Percentiles rank a stretch among this genome's conserved stretches.
These are phyloP conservation scores for Sporothrix schenckii DNA, from an alignment of 2,329 filamentous ascomycete genomes.

Conservation along the genomic window DNA sequence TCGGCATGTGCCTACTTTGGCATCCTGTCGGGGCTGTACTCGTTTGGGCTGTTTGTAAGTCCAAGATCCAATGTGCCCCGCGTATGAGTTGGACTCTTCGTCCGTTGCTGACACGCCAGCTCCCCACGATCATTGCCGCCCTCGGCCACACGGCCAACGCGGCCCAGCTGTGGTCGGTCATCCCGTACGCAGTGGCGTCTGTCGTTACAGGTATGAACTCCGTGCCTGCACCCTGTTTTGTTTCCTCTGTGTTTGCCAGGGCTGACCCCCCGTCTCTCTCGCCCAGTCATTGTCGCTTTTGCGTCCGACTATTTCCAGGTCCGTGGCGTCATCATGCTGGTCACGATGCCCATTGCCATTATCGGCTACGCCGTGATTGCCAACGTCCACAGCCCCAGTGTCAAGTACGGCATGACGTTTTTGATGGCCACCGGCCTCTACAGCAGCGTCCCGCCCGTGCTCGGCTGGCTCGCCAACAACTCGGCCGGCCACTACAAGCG, in stretches of 20 bases:
- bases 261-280: neutral
- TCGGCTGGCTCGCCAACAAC: slow-evolving; percentile 70
- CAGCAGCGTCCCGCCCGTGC: slow-evolving; percentile 61
- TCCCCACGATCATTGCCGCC: slow-evolving; percentile 67
- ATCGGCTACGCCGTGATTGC: slow-evolving; percentile 67
- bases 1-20: slow-evolving; percentile 64
- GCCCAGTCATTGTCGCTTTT: slow-evolving; percentile 55
- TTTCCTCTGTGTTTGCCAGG: neutral
- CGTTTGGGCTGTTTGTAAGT: slow-evolving; percentile 63
- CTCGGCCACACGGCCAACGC: slow-evolving; percentile 58
- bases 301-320: slow-evolving; percentile 63
- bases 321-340: slow-evolving; percentile 64
- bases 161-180: slow-evolving; percentile 65
- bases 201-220: slow-evolving; percentile 52
- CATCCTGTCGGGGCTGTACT: slow-evolving; percentile 62
- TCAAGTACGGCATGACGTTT: slow-evolving; percentile 68
- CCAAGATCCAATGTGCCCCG: neutral
- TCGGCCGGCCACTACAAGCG: slow-evolving; percentile 70
- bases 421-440: slow-evolving; percentile 69
- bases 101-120: slow-evolving; percentile 41
- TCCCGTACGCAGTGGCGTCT: slow-evolving; percentile 64
- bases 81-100: too few species aligned
- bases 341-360: slow-evolving; percentile 65
- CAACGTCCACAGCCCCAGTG: slow-evolving; percentile 53
- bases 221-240: neutral